Evolutionary conservation across 306 rosid species (phyloP).

Genomic region (Medicago arabica): DNA sequence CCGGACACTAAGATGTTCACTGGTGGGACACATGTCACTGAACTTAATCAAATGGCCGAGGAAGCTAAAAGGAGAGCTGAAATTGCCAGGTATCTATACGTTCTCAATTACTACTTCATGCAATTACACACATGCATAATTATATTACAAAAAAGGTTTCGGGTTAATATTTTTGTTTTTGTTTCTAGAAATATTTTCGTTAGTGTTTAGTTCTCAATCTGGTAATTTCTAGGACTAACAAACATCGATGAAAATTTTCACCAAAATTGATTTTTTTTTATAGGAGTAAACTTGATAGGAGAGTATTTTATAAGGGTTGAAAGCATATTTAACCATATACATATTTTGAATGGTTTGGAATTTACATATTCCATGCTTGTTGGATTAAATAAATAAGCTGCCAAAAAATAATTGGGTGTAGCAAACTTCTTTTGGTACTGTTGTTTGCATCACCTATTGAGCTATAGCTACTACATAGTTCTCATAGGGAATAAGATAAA

Average conservation of each 20-base stretch:
- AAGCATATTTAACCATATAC: background rate
- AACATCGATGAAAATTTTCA: background rate
- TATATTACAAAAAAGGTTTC: background rate
- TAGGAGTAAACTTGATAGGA: background rate
- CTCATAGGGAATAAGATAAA: constrained; percentile 14
- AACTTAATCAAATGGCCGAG: constrained; percentile 97
- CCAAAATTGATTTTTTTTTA: background rate
- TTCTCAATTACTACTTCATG: background rate
- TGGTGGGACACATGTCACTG: constrained; percentile 77
- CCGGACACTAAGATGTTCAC: constrained; percentile 87
- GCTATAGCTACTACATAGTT: no score
- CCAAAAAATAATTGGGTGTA: background rate
- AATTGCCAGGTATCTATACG: constrained; percentile 72
- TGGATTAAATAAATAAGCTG: background rate
- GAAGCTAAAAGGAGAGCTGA: constrained; percentile 99
- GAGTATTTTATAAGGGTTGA: background rate
- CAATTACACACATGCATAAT: background rate
- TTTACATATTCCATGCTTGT: background rate
- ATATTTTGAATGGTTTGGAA: background rate
- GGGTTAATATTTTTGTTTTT: background rate
- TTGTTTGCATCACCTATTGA: no score
- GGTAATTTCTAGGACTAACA: background rate
- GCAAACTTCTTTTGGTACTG: background rate
- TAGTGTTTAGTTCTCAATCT: background rate
- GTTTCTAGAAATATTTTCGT: background rate